Evolutionary conservation across 306 rosid species (phyloP), one percentile per base, ranked within the genome.

Genomic region (Alnus rubra): DNA sequence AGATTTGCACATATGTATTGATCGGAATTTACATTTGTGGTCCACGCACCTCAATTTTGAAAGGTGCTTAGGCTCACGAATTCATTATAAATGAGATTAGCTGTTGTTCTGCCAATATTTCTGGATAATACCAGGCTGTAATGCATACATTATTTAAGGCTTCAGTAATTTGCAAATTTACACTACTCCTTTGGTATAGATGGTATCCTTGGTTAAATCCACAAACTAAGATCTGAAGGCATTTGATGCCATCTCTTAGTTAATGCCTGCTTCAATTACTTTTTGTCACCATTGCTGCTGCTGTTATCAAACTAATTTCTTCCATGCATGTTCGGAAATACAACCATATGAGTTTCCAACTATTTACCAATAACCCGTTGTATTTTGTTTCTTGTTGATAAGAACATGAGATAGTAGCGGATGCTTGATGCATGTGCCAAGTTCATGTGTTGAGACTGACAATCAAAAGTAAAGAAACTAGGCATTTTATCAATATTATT

Each of bases 381-480:
- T 31, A 31, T 33, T 31, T 9, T 31, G 9, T 11, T 62, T 62
- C 13, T 33, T 62, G 3, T 33, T 31, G 8, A 31, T 62, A 62
- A 62, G 30, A 58, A 12, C 68, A 62, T 62, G 42, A 12, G 42
- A 60, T 60, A 3, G 13, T 30, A 10, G 6, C 12, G 10, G 7
- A 31, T 62, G n/a, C 39, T 30, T 11, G 42, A 31, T 31, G 1
- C 35, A 11, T 30, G 1, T 62, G 42, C n/a, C 56, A 15, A 62
- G 18, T 4, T 62, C 69, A 11, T 62, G 44, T 13, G 44, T 31
- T 12, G 3, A 33, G 31, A 31, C 44, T 31, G 69, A 31, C 68
- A 10, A 11, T 60, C 42, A 60, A 60, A 60, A 55, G 52, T 59
- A 74, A 35, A 23, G 74, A 55, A 59, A 82, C 48, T 33, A 63